A percentile compares a stretch with the other conserved stretches of the same genome.
Evolutionary conservation across 805 yeast genomes (phyloP).

Genomic region (Brettanomyces sp.): DNA sequence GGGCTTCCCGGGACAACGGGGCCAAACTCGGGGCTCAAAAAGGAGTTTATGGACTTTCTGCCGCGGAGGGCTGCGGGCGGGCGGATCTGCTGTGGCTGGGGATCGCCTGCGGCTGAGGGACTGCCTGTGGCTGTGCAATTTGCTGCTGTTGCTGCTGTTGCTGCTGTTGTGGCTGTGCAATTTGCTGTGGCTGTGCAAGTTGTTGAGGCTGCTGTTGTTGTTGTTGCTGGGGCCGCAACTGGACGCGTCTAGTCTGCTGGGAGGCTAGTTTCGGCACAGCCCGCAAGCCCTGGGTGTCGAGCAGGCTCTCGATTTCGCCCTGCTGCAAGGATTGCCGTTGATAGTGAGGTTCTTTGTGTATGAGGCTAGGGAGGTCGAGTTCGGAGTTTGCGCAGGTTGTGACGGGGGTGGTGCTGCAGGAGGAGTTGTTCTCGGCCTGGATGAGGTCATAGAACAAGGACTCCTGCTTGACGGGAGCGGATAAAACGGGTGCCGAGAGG

Average conservation of each 20-base stretch:
- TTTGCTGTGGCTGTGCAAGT: slow-evolving; percentile 3
- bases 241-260: not conserved
- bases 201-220: not conserved
- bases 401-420: slow-evolving; percentile 1
- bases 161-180: not conserved
- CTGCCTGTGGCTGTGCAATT: not conserved
- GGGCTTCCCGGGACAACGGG: slow-evolving; percentile 1
- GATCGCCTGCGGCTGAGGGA: not conserved
- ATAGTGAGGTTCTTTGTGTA: slow-evolving; percentile 1
- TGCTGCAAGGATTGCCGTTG: not conserved
- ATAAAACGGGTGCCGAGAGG: not conserved
- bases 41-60: not conserved
- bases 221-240: slow-evolving; percentile 4
- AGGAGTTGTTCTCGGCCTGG: not conserved
- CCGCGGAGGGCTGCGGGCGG: too few relatives aligned
- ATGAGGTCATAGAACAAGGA: slow-evolving; percentile 1
- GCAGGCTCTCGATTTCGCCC: not conserved
- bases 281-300: too few relatives aligned
- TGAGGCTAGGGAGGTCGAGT: not conserved
- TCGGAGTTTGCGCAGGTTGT: slow-evolving; percentile 1
- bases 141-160: slow-evolving; percentile 4
- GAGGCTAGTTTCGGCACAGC: too few relatives aligned
- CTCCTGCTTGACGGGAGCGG: not conserved
- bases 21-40: slow-evolving; percentile 1
- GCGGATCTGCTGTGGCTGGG: too few relatives aligned